Evolutionary conservation across 2,329 filamentous ascomycete genomes (phyloP).

Genomic region (Incumbomyces lentus): DNA sequence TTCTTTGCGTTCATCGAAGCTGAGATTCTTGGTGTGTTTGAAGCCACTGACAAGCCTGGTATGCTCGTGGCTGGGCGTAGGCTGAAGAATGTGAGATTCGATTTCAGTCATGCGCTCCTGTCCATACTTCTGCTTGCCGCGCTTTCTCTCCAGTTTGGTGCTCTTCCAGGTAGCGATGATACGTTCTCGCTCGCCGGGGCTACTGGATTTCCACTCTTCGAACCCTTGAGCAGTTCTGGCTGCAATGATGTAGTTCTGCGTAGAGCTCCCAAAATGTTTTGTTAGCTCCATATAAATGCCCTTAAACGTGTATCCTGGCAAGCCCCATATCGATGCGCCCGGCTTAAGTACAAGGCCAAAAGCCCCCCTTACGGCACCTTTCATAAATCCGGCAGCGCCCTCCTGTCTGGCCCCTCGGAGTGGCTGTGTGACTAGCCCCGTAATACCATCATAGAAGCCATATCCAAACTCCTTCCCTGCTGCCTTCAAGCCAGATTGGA

Average conservation of each 20-base stretch:
- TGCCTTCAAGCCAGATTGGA: slow-evolving; percentile 64
- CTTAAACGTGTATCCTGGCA: slow-evolving; percentile 75
- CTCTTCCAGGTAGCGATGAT: slow-evolving; percentile 58
- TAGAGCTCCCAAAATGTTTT: slow-evolving; percentile 58
- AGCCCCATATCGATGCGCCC: slow-evolving; percentile 62
- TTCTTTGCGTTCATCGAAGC: slow-evolving; percentile 43
- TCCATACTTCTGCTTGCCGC: slow-evolving; percentile 22
- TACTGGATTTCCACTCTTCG: slow-evolving; percentile 49
- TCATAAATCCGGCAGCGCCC: slow-evolving; percentile 57
- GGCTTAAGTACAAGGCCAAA: slow-evolving; percentile 74
- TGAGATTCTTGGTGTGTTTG: slow-evolving; percentile 38
- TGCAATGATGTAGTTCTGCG: slow-evolving; percentile 69
- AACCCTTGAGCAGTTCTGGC: slow-evolving; percentile 67
- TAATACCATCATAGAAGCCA: slow-evolving; percentile 71
- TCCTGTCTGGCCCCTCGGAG: slow-evolving; percentile 57
- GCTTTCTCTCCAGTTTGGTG: slow-evolving; percentile 47
- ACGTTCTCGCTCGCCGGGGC: slow-evolving; percentile 49
- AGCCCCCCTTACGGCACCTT: slow-evolving; percentile 73
- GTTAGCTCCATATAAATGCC: slow-evolving; percentile 69
- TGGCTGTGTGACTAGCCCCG: slow-evolving; percentile 71
- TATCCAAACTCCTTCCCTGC: slow-evolving; percentile 69
- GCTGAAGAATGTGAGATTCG: slow-evolving; percentile 31
- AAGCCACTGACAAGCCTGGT: slow-evolving; percentile 36
- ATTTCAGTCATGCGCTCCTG: slow-evolving; percentile 44
- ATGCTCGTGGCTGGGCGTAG: slow-evolving; percentile 21